Evolutionary conservation across 495 filamentous ascomycete species (phyloP).

Genomic region (Xylaria nigripes): DNA sequence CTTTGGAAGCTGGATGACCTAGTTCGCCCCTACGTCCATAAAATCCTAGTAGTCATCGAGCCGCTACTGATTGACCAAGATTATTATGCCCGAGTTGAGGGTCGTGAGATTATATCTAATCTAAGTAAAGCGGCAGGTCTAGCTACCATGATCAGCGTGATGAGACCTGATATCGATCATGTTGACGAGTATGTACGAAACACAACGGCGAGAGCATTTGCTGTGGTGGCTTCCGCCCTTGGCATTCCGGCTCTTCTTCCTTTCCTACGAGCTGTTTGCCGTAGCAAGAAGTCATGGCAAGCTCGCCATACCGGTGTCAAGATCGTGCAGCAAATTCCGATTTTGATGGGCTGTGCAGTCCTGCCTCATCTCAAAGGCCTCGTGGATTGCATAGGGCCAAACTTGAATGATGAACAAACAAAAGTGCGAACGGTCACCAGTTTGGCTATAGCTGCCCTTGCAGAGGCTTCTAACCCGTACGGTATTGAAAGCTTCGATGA

Average conservation of each 20-base stretch:
- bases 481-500: slow-evolving; percentile 99
- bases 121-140: slow-evolving; percentile 93
- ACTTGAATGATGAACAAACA: slow-evolving; percentile 93
- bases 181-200: slow-evolving; percentile 99
- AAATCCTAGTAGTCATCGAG: slow-evolving; percentile 98
- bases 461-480: slow-evolving; percentile 94
- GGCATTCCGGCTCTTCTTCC: slow-evolving; percentile 93
- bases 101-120: slow-evolving; percentile 97
- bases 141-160: slow-evolving; percentile 97
- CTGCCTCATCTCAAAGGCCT: slow-evolving; percentile 92
- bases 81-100: slow-evolving; percentile 97
- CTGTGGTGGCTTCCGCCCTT: slow-evolving; percentile 92
- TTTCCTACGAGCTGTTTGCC: slow-evolving; percentile 89
- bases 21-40: slow-evolving; percentile 93
- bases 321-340: slow-evolving; percentile 99
- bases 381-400: slow-evolving; percentile 92
- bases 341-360: slow-evolving; percentile 96
- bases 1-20: slow-evolving; percentile 98
- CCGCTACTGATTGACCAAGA: slow-evolving; percentile 98
- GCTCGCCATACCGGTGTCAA: slow-evolving; percentile 98
- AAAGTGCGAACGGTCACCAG: slow-evolving; percentile 95
- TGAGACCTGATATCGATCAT: slow-evolving; percentile 98
- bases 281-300: slow-evolving; percentile 98
- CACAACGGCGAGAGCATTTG: slow-evolving; percentile 94
- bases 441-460: slow-evolving; percentile 89